Evolutionary conservation across 2,329 filamentous ascomycete species (phyloP).

Genomic region (Ceratocystis cacaofunesta): DNA sequence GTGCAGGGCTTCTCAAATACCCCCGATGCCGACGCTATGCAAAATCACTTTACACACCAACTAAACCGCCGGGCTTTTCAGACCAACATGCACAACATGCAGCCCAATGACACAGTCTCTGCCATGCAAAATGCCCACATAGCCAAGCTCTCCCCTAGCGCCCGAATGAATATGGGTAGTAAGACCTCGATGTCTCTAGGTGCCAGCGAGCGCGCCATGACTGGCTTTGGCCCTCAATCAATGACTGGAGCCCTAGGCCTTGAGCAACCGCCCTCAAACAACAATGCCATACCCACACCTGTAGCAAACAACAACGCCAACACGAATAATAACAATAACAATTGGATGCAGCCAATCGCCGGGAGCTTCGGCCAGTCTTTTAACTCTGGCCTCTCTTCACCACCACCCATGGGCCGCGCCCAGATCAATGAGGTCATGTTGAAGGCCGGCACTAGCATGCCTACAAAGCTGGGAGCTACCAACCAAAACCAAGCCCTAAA

Average conservation of each 20-base stretch:
- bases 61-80: conserved; percentile 69
- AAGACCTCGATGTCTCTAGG: conserved; percentile 21
- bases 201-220: conserved; percentile 27
- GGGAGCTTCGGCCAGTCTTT: conserved; percentile 73
- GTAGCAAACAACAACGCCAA: conserved; percentile 39
- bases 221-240: conserved; percentile 60
- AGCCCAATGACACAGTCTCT: conserved; percentile 34
- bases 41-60: conserved; percentile 54
- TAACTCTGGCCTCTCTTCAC: conserved; percentile 79
- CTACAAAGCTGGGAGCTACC: conserved; percentile 56
- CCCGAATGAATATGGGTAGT: conserved; percentile 22
- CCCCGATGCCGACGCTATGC: conserved; percentile 79
- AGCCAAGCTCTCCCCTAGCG: conserved; percentile 2
- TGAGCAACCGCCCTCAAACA: conserved; percentile 47
- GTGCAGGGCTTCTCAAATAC: conserved; percentile 79
- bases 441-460: conserved; percentile 76
- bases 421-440: conserved; percentile 83
- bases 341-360: conserved; percentile 45
- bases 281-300: conserved; percentile 59
- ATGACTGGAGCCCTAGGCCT: conserved; percentile 52
- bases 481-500: conserved; percentile 34
- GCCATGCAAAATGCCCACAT: conserved; percentile 7
- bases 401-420: conserved; percentile 51
- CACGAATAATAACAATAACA: conserved; percentile 8
- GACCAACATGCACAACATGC: conserved; percentile 41